Base-by-base conservation (phyloP, 257 asterid species). In the Apocynum venetum region DNA sequence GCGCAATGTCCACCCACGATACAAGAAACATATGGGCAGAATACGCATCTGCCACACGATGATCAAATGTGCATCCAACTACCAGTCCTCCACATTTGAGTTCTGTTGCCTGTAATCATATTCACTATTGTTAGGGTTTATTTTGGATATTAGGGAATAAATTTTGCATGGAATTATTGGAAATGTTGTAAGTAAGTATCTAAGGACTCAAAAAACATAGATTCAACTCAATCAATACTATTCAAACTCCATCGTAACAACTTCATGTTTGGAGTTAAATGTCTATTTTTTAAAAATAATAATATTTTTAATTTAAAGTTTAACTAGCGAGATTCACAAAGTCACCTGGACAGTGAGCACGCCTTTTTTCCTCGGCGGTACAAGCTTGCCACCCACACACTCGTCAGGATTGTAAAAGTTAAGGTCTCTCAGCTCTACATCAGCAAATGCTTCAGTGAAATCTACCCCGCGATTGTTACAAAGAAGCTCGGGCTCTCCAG, bases 11-110 rank as follows among this genome's bases (percentile, higher is more conserved):
- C 11, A 90, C 85, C 94, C 91, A 90, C 25, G 96, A 87, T 14
- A 85, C 73, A 60, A 86, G 82, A 68, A 92, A 92, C 91, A 89
- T 87, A 79, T 90, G 87, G 82, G 94, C 89, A 51, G 97, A 90
- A 80, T 88, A 84, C 60, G 91, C 97, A 72, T 92, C 94, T 1
- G 91, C 89, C 40, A 90, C 88, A 77, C 85, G 92, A 81, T 92
- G 96, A 40, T 89, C 80, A 59, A 90, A 88, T 13, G 89, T 80
- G 85, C 90, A 85, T 36, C 84, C 89, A 77, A 92, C 88, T 79
- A 92, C 89, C 36, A 84, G 0, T 81, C 92, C 96, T 7, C 93
- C 96, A n/a, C 90, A 78, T 79, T 81, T 83, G 4, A 92, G 82
- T 43, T 85, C 81, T 0, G 94, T 92, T 8, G 59, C 93, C 96